phyloP scores from a whole-genome alignment of 345 rosid genomes.

The Schrenkiella parvula region DNA sequence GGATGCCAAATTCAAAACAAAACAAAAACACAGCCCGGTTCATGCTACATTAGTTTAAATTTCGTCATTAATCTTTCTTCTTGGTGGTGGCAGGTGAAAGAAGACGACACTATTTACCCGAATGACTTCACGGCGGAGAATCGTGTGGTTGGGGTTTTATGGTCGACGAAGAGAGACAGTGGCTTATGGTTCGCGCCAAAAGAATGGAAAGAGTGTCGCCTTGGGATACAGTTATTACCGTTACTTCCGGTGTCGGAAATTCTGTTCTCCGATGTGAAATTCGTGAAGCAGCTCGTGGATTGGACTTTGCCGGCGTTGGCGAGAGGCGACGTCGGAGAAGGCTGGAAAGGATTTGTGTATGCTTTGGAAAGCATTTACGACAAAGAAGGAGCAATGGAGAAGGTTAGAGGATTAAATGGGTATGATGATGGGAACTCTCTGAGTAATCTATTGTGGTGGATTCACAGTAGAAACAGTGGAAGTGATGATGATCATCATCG shows the following conservation, averaged over 20 bases:
- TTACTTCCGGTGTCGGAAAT: conserved; percentile 62
- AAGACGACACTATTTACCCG: conserved; percentile 45
- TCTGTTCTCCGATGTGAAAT: conserved; percentile 62
- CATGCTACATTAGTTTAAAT: neutral
- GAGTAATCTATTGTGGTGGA: conserved; percentile 87
- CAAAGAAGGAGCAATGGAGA: conserved; percentile 58
- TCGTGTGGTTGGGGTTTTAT: conserved; percentile 74
- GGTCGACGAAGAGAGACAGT: conserved; percentile 91
- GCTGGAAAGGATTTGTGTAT: conserved; percentile 90
- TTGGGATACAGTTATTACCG: conserved; percentile 85
- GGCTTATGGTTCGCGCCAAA: conserved; percentile 90
- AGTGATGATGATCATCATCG: conserved; percentile 32
- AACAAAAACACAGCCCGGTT: neutral
- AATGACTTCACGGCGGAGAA: conserved; percentile 68
- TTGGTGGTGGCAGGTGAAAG: conserved; percentile 80
- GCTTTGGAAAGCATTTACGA: conserved; percentile 74
- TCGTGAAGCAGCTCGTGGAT: conserved; percentile 60
- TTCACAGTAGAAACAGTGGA: conserved; percentile 59
- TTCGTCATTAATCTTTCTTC: neutral
- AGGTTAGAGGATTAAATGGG: conserved; percentile 51
- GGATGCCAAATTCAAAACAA: neutral
- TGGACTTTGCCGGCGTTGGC: conserved; percentile 72
- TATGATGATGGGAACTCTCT: conserved; percentile 78
- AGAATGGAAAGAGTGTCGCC: conserved; percentile 74
- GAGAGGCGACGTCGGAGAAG: conserved; percentile 76